These are phyloP conservation scores for Hypseocharis bilobata DNA, from an alignment of 441 rosid species.

Conservation along the genomic window DNA sequence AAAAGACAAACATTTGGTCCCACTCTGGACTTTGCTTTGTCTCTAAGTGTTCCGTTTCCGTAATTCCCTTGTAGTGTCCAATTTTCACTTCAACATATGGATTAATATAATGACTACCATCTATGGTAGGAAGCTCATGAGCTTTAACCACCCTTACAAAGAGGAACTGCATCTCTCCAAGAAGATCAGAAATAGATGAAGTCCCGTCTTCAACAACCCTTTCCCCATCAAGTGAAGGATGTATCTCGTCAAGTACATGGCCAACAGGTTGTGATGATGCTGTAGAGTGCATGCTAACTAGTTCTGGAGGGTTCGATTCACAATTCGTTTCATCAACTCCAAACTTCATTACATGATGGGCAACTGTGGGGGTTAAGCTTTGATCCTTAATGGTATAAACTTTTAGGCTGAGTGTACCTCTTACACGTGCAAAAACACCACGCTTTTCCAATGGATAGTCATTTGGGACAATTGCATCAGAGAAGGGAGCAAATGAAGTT, in stretches of 20 bases:
- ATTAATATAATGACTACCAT: constrained; percentile 86
- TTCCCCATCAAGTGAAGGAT: constrained; percentile 91
- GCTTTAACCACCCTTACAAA: constrained; percentile 89
- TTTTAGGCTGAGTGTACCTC: constrained; percentile 88
- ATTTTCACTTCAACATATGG: constrained; percentile 81
- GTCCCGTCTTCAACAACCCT: constrained; percentile 83
- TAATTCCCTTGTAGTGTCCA: constrained; percentile 85
- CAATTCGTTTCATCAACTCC: constrained; percentile 59
- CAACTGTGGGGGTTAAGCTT: constrained; percentile 32
- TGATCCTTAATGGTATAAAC: constrained; percentile 64
- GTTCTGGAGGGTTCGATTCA: constrained; percentile 50
- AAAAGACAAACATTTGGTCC: constrained; percentile 91
- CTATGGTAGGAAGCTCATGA: constrained; percentile 85
- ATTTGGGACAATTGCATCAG: constrained; percentile 81
- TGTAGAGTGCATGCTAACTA: constrained; percentile 58
- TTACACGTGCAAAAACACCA: constrained; percentile 71
- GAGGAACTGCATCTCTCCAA: constrained; percentile 80
- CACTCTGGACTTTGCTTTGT: constrained; percentile 79
- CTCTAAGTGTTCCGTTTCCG: constrained; percentile 77
- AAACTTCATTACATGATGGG: constrained; percentile 52
- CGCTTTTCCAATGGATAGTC: constrained; percentile 78
- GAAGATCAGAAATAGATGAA: constrained; percentile 84
- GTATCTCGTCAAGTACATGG: constrained; percentile 81
- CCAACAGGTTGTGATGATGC: constrained; percentile 69
- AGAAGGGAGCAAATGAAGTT: constrained; percentile 66